These are phyloP conservation scores for Fusarium armeniacum DNA, from an alignment of 2,329 filamentous ascomycete genomes.

Conservation along the genomic window DNA sequence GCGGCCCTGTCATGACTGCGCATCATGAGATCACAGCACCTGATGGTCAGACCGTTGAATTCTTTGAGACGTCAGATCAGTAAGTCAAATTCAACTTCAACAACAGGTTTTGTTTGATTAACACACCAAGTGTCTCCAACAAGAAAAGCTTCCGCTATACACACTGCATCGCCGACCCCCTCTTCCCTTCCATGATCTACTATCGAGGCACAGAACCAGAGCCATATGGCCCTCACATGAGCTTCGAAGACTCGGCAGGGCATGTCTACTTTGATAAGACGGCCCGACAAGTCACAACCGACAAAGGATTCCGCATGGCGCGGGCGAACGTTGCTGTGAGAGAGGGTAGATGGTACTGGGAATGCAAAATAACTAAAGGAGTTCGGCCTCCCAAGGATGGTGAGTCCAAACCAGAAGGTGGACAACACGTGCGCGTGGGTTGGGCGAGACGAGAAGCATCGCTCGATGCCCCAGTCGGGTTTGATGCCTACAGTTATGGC, in stretches of 20 bases:
- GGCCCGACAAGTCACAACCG: constrained; percentile 84
- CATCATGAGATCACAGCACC: constrained; percentile 67
- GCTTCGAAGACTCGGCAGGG: constrained; percentile 90
- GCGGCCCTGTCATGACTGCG: constrained; percentile 68
- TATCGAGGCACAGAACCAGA: constrained; percentile 90
- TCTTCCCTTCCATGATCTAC: constrained; percentile 87
- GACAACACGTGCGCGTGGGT: constrained; percentile 83
- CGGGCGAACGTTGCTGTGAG: constrained; percentile 91
- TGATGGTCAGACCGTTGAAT: constrained; percentile 67
- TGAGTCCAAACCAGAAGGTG: constrained; percentile 62
- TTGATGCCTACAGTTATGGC: constrained; percentile 93
- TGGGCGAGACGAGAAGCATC: constrained; percentile 87
- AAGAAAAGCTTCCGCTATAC: constrained; percentile 87
- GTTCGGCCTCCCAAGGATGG: constrained; percentile 62
- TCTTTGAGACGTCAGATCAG: constrained; percentile 76
- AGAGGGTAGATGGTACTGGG: constrained; percentile 93
- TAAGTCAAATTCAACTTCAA: constrained; percentile 55
- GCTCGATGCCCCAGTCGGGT: constrained; percentile 85
- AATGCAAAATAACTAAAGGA: constrained; percentile 89
- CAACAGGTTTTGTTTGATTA: neutral
- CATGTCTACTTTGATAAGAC: constrained; percentile 86
- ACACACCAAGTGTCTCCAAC: constrained; percentile 66
- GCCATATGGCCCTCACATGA: constrained; percentile 87
- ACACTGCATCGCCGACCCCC: constrained; percentile 89
- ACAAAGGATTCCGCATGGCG: constrained; percentile 93